Conservation (phyloP, 305 asterid species). For the Solanum aculeatissimum region DNA sequence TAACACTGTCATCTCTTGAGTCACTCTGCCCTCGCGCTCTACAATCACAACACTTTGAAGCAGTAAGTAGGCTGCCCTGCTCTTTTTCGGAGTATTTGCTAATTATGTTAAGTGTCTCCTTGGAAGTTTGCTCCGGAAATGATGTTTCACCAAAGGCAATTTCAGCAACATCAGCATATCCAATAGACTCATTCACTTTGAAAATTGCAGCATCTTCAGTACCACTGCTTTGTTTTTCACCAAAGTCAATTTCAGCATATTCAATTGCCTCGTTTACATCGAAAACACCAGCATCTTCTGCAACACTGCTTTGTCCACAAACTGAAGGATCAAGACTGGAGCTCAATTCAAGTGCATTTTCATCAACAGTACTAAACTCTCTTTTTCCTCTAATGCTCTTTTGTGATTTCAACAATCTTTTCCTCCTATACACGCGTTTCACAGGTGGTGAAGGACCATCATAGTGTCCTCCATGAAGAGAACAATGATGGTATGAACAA, state of each 20-base stretch:
- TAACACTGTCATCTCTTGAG: not conserved
- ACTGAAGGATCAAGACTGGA: conserved; percentile 8
- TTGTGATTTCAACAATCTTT: conserved; percentile 33
- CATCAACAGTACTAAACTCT: conserved; percentile 1
- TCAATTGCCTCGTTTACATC: not conserved
- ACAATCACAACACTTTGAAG: not conserved
- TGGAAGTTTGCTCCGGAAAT: not conserved
- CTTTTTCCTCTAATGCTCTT: conserved; percentile 14
- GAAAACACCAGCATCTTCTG: conserved; percentile 7
- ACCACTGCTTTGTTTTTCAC: conserved; percentile 3
- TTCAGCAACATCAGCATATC: conserved; percentile 13
- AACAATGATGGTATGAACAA: conserved; percentile 89
- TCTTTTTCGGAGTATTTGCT: not conserved
- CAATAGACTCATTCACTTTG: not conserved
- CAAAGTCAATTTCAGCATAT: conserved; percentile 13
- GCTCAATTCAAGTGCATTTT: not conserved
- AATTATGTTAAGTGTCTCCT: not conserved
- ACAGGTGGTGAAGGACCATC: conserved; percentile 24
- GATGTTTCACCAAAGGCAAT: conserved; percentile 8
- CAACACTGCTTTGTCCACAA: conserved; percentile 1
- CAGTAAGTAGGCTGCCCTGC: not conserved
- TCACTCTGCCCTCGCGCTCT: not conserved
- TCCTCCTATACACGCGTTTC: conserved; percentile 31
- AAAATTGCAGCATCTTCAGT: conserved; percentile 7
- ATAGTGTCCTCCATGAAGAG: conserved; percentile 57